Conservation (phyloP, 1,284 basidiomycete species). For the Tylopilus microsporus region DNA sequence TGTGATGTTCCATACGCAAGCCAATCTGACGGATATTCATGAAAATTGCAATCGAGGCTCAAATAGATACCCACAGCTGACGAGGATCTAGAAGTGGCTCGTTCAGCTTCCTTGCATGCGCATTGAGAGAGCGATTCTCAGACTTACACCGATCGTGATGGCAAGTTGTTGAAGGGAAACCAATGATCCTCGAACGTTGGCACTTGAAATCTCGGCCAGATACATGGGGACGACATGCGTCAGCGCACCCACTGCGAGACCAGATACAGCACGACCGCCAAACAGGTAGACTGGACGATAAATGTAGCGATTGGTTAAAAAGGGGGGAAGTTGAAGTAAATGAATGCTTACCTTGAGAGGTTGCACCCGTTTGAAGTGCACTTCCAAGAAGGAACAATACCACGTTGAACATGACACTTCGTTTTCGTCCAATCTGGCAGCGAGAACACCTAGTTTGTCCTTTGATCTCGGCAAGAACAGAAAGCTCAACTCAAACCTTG, state of each 20-base stretch:
- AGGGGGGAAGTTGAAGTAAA: not conserved
- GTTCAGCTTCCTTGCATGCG: not conserved
- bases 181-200: conserved; percentile 34
- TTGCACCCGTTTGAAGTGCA: conserved; percentile 33
- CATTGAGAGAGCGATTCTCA: not conserved
- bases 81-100: conserved; percentile 21
- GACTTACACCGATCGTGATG: conserved; percentile 32
- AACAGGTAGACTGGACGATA: conserved; percentile 26
- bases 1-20: conserved; percentile 33
- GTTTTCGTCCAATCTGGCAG: conserved; percentile 28
- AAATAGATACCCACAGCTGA: conserved; percentile 28
- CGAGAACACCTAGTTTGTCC: not conserved
- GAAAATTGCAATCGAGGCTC: not conserved
- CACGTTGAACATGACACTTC: conserved; percentile 31
- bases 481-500: conserved; percentile 19
- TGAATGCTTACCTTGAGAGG: conserved; percentile 17
- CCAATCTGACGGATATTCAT: conserved; percentile 23
- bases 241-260: conserved; percentile 30
- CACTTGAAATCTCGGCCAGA: conserved; percentile 33
- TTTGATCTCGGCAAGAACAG: not conserved
- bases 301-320: not conserved
- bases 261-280: conserved; percentile 31
- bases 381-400: conserved; percentile 32
- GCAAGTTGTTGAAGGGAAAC: conserved; percentile 32
- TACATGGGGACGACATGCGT: conserved; percentile 36